Evolutionary conservation across 208 protist species (phyloP).

Genomic region (Leishmania mexicana): DNA sequence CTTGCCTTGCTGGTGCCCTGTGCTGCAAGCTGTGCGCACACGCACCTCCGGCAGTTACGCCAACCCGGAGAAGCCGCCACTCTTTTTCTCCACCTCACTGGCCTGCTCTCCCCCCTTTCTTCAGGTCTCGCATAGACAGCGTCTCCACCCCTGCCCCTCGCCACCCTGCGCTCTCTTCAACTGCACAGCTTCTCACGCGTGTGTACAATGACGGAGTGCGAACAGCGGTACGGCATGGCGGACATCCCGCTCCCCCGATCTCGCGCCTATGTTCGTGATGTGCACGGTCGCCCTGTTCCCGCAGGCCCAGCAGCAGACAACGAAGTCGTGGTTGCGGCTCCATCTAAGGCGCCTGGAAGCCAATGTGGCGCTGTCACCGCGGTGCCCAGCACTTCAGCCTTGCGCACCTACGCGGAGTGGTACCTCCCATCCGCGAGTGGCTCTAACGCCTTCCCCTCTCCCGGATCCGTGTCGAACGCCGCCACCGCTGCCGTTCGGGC

Average conservation of each 20-base stretch:
- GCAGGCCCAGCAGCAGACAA: neutral
- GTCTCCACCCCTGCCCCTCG: neutral
- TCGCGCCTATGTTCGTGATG: constrained; percentile 13
- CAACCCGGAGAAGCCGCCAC: neutral
- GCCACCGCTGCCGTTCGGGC: constrained; percentile 5
- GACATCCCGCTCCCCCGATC: constrained; percentile 31
- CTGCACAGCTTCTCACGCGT: neutral
- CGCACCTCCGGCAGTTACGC: neutral
- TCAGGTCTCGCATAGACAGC: neutral
- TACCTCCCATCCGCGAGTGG: constrained; percentile 37
- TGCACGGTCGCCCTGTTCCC: constrained; percentile 22
- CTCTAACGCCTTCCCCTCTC: neutral
- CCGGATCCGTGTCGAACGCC: neutral
- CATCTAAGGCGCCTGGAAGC: neutral
- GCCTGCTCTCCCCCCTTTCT: neutral
- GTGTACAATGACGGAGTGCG: constrained; percentile 32
- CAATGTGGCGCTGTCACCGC: neutral
- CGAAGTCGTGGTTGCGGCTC: neutral
- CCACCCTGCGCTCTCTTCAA: neutral
- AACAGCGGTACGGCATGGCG: constrained; percentile 51
- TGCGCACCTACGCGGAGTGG: constrained; percentile 51
- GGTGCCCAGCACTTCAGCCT: constrained; percentile 11
- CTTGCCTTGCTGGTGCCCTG: neutral
- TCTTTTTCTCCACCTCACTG: neutral
- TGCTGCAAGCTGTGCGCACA: neutral